Percentiles rank a stretch among this genome's conserved stretches.
phyloP scores from a whole-genome alignment of 805 yeast species.

The Saccharomycopsis fermentans region DNA sequence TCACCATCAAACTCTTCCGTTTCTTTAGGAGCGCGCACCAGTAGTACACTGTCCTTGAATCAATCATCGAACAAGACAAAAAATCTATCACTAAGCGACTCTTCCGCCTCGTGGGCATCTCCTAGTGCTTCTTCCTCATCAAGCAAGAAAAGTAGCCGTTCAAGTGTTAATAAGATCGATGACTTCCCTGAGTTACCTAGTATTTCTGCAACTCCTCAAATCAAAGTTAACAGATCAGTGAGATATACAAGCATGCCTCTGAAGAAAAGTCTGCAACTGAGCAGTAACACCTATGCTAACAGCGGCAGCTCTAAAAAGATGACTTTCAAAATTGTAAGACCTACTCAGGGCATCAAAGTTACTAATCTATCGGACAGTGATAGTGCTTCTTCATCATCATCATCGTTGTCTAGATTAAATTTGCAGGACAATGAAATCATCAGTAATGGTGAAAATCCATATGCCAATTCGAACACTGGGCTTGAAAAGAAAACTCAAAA shows the following conservation, averaged over 20 bases:
- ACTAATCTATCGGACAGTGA: neutral
- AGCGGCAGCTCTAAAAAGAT: neutral
- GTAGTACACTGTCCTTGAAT: neutral
- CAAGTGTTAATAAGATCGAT: neutral
- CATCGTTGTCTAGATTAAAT: neutral
- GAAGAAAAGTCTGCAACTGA: slow-evolving; percentile 15
- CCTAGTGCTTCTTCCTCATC: slow-evolving; percentile 26
- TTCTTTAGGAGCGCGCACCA: neutral
- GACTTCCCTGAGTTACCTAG: slow-evolving; percentile 14
- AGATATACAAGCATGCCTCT: slow-evolving; percentile 3
- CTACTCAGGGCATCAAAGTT: neutral
- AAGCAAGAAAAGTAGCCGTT: slow-evolving; percentile 25
- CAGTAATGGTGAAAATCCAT: neutral
- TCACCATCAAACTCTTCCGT: neutral
- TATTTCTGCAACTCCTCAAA: neutral
- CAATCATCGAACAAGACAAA: neutral
- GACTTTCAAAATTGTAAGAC: neutral
- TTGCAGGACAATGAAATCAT: neutral
- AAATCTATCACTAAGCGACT: slow-evolving; percentile 4
- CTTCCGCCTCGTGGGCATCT: slow-evolving; percentile 21
- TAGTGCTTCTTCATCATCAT: slow-evolving; percentile 13
- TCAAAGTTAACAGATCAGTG: slow-evolving; percentile 7
- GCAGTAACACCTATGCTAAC: neutral
- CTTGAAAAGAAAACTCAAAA: slow-evolving; percentile 27
- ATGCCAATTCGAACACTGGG: slow-evolving; percentile 15